These are phyloP conservation scores for Termitomyces sp. DNA, from an alignment of 768 basidiomycete species.

Conservation along the genomic window DNA sequence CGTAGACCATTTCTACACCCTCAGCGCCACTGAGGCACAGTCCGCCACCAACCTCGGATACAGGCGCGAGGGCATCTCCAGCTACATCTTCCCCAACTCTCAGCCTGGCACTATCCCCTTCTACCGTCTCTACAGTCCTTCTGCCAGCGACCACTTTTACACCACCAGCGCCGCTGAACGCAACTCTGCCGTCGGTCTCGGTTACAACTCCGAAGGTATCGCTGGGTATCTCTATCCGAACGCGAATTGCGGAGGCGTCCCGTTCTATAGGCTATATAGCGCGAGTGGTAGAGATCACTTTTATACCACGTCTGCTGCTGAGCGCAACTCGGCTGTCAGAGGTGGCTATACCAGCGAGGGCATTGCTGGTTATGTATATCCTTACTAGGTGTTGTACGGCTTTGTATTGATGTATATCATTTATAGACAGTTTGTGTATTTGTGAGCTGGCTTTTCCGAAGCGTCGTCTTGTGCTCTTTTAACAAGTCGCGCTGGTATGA, in stretches of 20 bases:
- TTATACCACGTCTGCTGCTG: constrained; percentile 14
- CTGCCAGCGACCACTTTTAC: constrained; percentile 16
- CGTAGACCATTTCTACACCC: constrained; percentile 14
- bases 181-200: constrained; percentile 5
- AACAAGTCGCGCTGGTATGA: no score
- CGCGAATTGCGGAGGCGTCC: constrained; percentile 4
- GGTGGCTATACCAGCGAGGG: constrained; percentile 6
- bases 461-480: no score
- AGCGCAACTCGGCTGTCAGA: constrained; percentile 2
- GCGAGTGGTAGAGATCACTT: constrained; percentile 13
- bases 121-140: constrained; percentile 16
- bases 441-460: no score
- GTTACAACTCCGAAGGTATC: constrained; percentile 12
- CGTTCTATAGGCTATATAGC: constrained; percentile 18
- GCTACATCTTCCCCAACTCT: constrained; percentile 6
- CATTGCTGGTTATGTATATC: constrained; percentile 8
- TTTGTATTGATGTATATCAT: no score
- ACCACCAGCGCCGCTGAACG: constrained; percentile 15
- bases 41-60: constrained; percentile 3
- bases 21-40: constrained; percentile 1
- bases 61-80: constrained; percentile 8
- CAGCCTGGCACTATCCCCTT: constrained; percentile 13
- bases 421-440: no score
- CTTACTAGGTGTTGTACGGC: not conserved
- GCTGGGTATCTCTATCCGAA: constrained; percentile 15